A percentile compares a stretch with the other conserved stretches of the same genome.
Evolutionary conservation across 345 rosid species (phyloP).

Genomic region (Linum tenue): DNA sequence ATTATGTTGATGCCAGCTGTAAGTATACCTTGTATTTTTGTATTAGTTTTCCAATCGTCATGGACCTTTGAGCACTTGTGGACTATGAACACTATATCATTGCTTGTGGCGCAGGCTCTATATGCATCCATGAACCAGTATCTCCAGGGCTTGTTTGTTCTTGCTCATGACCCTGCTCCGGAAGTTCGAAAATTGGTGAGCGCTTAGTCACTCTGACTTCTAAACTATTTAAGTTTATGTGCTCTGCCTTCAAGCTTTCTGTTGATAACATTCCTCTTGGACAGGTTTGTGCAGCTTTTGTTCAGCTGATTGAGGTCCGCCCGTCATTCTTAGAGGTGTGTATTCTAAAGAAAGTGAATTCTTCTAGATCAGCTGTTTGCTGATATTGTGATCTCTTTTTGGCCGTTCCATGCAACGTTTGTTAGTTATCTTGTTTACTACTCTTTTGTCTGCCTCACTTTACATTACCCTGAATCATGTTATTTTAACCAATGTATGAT

Average conservation of each 20-base stretch:
- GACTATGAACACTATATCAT: background rate
- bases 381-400: background rate
- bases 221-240: background rate
- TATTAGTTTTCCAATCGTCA: background rate
- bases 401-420: background rate
- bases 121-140: slow-evolving; percentile 41
- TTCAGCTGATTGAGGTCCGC: slow-evolving; percentile 69
- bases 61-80: slow-evolving; percentile 4
- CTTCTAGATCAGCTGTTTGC: background rate
- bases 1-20: slow-evolving; percentile 94
- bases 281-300: slow-evolving; percentile 95
- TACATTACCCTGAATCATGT: background rate
- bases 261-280: slow-evolving; percentile 5
- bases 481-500: background rate
- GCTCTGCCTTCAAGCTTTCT: slow-evolving; percentile 6
- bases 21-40: slow-evolving; percentile 28
- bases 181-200: slow-evolving; percentile 64
- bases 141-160: slow-evolving; percentile 83
- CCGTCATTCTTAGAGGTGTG: slow-evolving; percentile 72
- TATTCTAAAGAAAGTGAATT: slow-evolving; percentile 4
- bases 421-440: background rate
- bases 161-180: slow-evolving; percentile 65
- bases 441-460: background rate
- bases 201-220: slow-evolving; percentile 12
- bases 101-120: slow-evolving; percentile 47